A percentile compares a stretch with the other conserved stretches of the same genome.
phyloP scores from a whole-genome alignment of 768 basidiomycete species.

The Rhodotorula diobovata region DNA sequence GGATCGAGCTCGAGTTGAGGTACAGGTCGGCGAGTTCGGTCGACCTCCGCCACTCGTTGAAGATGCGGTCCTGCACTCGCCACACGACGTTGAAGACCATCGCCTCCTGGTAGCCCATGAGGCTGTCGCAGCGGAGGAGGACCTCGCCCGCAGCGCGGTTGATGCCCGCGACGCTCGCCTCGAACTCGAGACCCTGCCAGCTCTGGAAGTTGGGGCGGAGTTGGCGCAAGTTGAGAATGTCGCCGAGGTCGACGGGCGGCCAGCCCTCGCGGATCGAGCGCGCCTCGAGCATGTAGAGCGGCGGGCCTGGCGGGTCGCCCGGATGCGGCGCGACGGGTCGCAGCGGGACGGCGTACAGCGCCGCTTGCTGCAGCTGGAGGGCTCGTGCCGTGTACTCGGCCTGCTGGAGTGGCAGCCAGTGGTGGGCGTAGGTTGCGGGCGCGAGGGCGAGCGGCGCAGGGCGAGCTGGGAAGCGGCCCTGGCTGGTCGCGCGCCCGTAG shows the following conservation, averaged over 20 bases:
- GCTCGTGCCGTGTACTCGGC: constrained; percentile 17
- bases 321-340: neutral
- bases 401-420: constrained; percentile 15
- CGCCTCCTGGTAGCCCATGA: constrained; percentile 10
- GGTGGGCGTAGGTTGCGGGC: constrained; percentile 13
- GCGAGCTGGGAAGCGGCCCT: too few relatives aligned
- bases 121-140: constrained; percentile 37
- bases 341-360: constrained; percentile 19
- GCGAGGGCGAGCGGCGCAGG: neutral
- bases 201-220: constrained; percentile 34
- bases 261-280: constrained; percentile 48
- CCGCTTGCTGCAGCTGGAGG: constrained; percentile 12
- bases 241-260: constrained; percentile 46
- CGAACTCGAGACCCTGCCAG: constrained; percentile 40
- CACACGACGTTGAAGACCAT: constrained; percentile 28
- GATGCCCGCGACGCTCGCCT: constrained; percentile 45
- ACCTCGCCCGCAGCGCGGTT: constrained; percentile 44
- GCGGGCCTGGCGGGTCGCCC: neutral
- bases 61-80: constrained; percentile 38
- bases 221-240: constrained; percentile 45
- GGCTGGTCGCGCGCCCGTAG: neutral
- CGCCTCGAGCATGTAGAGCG: constrained; percentile 39
- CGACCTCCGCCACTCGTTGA: constrained; percentile 13
- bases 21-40: constrained; percentile 12
- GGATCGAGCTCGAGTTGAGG: constrained; percentile 7